Base-by-base conservation (phyloP, 495 filamentous ascomycete genomes). In the Penicillium egyptiacum region DNA sequence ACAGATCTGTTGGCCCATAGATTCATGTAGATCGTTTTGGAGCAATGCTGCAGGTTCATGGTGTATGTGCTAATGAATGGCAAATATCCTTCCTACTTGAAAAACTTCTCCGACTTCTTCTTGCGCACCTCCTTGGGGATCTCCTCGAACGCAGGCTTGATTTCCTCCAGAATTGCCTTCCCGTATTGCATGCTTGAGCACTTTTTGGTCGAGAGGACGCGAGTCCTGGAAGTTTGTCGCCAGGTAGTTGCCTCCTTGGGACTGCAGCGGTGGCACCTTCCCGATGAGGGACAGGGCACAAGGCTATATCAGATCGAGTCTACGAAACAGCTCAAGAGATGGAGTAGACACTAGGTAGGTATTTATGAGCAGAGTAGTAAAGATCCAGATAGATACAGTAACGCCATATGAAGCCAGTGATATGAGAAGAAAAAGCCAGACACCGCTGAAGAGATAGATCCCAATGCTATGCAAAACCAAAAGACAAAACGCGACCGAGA, bases 401-500 rank as follows among this genome's bases (percentile, higher is more conserved):
- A 65, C 61, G 49, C 64, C 59, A 56, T 17, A 46, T 16, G 20
- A 56, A 53, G 41, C 54, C 51, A 50, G 26, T 25, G 16, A 33
- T 30, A 55, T 50, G n/a, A 39, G 23, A 28, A 35, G 30, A 45
- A 52, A 26, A 55, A 61, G 26, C 31, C 37, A 19, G 53, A 56
- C 41, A 66, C 50, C 64, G 57, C 60, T 66, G 58, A 58, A 58
- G 66, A 62, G 51, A 62, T 65, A 57, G 11, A 48, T 31, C 45
- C 59, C 57, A 58, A 65, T 69, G 66, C 66, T 65, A 67, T 69
- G 53, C 64, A 65, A 69, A 60, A 55, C 25, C 54, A 61, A 51
- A 60, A 56, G 50, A 53, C 50, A 53, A 63, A 56, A 69, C 66
- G 66, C 66, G 59, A 65, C 55, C 35, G 52, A 67, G 61, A 67